A percentile compares a stretch with the other conserved stretches of the same genome.
Evolutionary conservation across 2,329 filamentous ascomycete species (phyloP).

Genomic region (Monosporascus sp.): DNA sequence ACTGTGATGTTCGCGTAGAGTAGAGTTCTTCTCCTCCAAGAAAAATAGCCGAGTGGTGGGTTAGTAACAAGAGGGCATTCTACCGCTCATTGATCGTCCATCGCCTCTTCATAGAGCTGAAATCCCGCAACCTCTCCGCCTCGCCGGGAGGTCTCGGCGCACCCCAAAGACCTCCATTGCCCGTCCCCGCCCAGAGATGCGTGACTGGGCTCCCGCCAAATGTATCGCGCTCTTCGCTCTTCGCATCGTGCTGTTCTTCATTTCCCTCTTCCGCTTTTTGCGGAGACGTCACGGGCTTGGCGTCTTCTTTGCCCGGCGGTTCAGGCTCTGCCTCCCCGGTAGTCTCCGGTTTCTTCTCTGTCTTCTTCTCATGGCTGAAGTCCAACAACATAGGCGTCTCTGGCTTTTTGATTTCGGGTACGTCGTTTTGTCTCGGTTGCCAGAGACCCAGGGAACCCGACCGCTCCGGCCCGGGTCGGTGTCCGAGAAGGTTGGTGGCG

Average conservation of each 20-base stretch:
- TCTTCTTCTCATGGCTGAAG: conserved; percentile 37
- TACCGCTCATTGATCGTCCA: conserved; percentile 26
- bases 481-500: conserved; percentile 15
- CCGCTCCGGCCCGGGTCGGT: conserved; percentile 26
- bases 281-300: too few species aligned
- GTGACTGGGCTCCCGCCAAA: conserved; percentile 19
- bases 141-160: conserved; percentile 22
- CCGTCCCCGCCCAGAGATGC: conserved; percentile 17
- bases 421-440: conserved; percentile 34
- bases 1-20: too few species aligned
- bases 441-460: conserved; percentile 43
- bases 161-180: conserved; percentile 24
- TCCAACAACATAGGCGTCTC: conserved; percentile 41
- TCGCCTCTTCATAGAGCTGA: conserved; percentile 21
- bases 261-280: too few species aligned
- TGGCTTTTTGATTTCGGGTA: conserved; percentile 16
- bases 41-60: too few species aligned
- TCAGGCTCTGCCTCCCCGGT: not conserved
- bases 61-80: not conserved
- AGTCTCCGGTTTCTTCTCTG: conserved; percentile 4
- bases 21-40: too few species aligned
- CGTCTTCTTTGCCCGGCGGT: not conserved
- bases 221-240: conserved; percentile 19
- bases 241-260: not conserved
- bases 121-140: conserved; percentile 23